A percentile compares a stretch with the other conserved stretches of the same genome.
Conservation (phyloP, 192 early-diverging fungal genomes). For the Umbelopsis sp. region DNA sequence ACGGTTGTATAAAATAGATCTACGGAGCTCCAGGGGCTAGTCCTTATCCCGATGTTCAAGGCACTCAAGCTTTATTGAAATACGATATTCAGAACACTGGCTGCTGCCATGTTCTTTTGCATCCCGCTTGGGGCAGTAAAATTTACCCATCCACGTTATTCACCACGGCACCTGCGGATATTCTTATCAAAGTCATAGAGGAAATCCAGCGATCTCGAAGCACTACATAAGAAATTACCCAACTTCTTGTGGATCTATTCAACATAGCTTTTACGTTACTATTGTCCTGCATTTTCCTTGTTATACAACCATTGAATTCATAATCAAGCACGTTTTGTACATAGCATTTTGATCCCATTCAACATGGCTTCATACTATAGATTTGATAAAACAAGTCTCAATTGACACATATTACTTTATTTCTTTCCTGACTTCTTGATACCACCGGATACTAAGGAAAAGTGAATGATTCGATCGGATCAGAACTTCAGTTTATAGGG, state of each 20-base stretch:
- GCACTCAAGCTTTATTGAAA: slow-evolving; percentile 70
- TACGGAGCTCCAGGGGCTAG: slow-evolving; percentile 71
- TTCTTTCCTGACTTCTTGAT: slow-evolving; percentile 83
- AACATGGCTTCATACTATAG: slow-evolving; percentile 17
- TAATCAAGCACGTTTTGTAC: slow-evolving; percentile 21
- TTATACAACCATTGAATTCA: neutral
- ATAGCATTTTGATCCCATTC: neutral
- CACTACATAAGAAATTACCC: neutral
- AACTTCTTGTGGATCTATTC: slow-evolving; percentile 10
- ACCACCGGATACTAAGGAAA: slow-evolving; percentile 55
- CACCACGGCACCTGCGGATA: slow-evolving; percentile 69
- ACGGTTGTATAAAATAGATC: slow-evolving; percentile 39
- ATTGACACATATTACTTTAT: slow-evolving; percentile 41
- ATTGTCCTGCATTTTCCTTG: slow-evolving; percentile 9
- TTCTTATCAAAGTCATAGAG: slow-evolving; percentile 36
- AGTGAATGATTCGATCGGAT: slow-evolving; percentile 17
- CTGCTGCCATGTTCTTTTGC: slow-evolving; percentile 81
- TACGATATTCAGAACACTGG: slow-evolving; percentile 81
- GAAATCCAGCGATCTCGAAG: slow-evolving; percentile 19
- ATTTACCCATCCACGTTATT: slow-evolving; percentile 91
- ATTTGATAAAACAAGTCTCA: slow-evolving; percentile 14
- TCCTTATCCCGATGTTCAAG: slow-evolving; percentile 90
- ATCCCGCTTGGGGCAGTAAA: slow-evolving; percentile 89
- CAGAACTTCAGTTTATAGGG: neutral
- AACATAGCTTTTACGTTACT: slow-evolving; percentile 18